Base-by-base conservation (phyloP, 371 early-diverging fungal genomes). In the Lichtheimia corymbifera region DNA sequence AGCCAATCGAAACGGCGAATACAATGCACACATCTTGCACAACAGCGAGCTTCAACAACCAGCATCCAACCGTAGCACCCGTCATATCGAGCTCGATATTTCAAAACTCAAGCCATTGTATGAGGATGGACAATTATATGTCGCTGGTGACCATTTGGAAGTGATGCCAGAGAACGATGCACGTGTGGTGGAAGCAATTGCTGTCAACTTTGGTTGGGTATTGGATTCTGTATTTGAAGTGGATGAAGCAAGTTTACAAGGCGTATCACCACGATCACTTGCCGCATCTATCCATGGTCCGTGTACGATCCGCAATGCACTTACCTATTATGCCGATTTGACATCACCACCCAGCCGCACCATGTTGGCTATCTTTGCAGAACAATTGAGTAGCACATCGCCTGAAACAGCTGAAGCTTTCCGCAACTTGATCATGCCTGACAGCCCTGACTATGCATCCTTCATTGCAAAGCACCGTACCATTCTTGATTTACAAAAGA, bases 141-240 rank as follows among this genome's bases (percentile, higher is more conserved):
- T 71, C 17, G 73, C 86, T 12, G 86, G 84, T 61, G 86, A 85
- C 53, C 86, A 85, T 56, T 63, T 85, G 14, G 86, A 84, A 61
- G 68, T 85, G 2, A 73, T 73, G 64, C 83, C 86, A 7, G 71
- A 75, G 45, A 82, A 85, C 45, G 72, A 69, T 45, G 28, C 61
- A 0, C 50, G 54, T 4, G 14, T 68, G 3, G 83, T 83, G 0
- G 76, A 82, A 25, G 64, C 75, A 4, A 63, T 82, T 64, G 83
- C 83, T 11, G 59, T 79, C 44, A 69, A 61, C 25, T 73, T 82
- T 49, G 77, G 80, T 18, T 70, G 82, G 68, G 76, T 81, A 7
- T 67, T 83, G 11, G 85, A 85, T 30, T 77, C 80, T 13, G 81
- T 80, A 14, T 85, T 83, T 65, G 72, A 82, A 58, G 66, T 79